Evolutionary conservation across 1,284 basidiomycete species (phyloP).

Genomic region (Cystobasidiaceae sp.): DNA sequence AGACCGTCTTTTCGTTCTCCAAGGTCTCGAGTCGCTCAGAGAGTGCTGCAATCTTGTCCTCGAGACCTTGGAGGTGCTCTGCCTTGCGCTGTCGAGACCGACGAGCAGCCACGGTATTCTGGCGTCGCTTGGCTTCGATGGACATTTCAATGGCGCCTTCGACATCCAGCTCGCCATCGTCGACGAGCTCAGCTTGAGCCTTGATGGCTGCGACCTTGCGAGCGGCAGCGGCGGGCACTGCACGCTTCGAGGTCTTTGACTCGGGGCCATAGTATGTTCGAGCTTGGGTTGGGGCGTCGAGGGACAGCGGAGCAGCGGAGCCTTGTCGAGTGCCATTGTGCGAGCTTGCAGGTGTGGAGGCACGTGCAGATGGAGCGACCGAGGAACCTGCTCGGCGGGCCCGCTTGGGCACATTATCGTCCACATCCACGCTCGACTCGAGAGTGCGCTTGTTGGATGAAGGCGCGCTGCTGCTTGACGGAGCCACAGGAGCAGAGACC

Average conservation of each 20-base stretch:
- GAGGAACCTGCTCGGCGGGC: not conserved
- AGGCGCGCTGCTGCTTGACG: not conserved
- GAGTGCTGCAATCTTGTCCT: conserved; percentile 49
- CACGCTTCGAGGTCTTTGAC: conserved; percentile 52
- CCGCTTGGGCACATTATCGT: not conserved
- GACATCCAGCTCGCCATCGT: conserved; percentile 1
- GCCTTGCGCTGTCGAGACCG: conserved; percentile 69
- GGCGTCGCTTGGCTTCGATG: conserved; percentile 68
- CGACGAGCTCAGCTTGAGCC: conserved; percentile 51
- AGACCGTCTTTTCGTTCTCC: conserved; percentile 16
- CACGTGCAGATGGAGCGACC: not conserved
- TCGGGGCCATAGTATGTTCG: conserved; percentile 43
- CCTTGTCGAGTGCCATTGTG: conserved; percentile 40
- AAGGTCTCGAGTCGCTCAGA: conserved; percentile 43
- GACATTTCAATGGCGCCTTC: conserved; percentile 49
- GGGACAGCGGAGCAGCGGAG: conserved; percentile 35
- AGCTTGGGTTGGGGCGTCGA: conserved; percentile 40
- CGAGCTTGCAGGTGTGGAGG: not conserved
- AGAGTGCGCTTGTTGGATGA: not conserved
- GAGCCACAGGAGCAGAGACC: not conserved
- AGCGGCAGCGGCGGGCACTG: conserved; percentile 54
- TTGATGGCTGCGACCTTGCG: conserved; percentile 54
- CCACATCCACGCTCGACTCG: not conserved
- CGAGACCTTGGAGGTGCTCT: conserved; percentile 61
- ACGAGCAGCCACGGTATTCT: conserved; percentile 73